Percentiles rank a stretch among this genome's conserved stretches.
Evolutionary conservation across 164 flowering plant genomes (phyloP).

Genomic region (Cinnamomum chago): DNA sequence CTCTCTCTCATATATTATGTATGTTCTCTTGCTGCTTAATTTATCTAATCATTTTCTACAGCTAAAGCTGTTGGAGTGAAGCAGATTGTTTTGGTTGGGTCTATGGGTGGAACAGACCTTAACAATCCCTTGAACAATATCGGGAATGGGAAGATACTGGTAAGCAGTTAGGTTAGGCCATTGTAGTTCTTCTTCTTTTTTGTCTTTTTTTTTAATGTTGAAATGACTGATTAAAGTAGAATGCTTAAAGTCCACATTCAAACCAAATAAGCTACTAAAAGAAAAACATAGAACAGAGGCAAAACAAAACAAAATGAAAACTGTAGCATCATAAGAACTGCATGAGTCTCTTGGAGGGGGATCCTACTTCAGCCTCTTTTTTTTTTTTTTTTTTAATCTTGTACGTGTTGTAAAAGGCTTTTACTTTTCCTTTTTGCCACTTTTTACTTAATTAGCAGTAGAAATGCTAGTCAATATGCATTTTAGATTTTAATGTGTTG

Average conservation of each 20-base stretch:
- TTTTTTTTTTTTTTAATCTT: no score
- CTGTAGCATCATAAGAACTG: no score
- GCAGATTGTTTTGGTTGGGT: conserved; percentile 94
- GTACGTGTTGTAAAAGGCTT: background rate
- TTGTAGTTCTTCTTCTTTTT: background rate
- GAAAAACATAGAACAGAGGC: no score
- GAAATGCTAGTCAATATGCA: background rate
- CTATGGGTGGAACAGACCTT: conserved; percentile 90
- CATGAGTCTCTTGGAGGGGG: no score
- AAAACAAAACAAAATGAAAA: no score
- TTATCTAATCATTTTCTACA: conserved; percentile 28
- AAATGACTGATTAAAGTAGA: no score
- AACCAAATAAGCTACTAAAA: no score
- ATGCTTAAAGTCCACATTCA: no score
- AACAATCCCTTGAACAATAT: conserved; percentile 83
- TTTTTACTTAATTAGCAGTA: no score
- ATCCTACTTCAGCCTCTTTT: no score
- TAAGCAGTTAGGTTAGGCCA: conserved; percentile 17
- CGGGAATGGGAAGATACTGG: conserved; percentile 95
- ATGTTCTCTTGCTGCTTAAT: conserved; percentile 27
- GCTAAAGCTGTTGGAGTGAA: conserved; percentile 94
- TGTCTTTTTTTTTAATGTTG: background rate
- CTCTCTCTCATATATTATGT: background rate
- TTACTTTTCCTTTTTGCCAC: background rate
- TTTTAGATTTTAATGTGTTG: background rate